Conservation (phyloP, 2,329 filamentous ascomycete species). For the Onygenales sp. region DNA sequence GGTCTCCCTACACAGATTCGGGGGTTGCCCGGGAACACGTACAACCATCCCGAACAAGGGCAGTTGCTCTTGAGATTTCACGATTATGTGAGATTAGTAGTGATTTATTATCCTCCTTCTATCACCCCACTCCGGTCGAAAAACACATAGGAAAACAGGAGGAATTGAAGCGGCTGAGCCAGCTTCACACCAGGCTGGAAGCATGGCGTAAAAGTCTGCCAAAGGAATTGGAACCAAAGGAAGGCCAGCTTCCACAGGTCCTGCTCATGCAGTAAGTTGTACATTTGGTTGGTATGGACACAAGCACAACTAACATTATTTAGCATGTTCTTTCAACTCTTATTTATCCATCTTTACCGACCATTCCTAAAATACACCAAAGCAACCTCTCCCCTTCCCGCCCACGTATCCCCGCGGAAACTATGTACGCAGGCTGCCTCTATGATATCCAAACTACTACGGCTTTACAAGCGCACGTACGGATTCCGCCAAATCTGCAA, state of each 20-base stretch:
- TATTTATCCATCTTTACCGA: constrained; percentile 91
- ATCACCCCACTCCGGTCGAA: constrained; percentile 62
- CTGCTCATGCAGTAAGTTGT: constrained; percentile 72
- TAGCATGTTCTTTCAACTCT: constrained; percentile 95
- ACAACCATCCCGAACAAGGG: constrained; percentile 74
- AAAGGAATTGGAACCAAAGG: constrained; percentile 76
- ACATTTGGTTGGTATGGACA: not conserved
- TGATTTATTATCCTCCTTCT: constrained; percentile 81
- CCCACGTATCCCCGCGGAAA: constrained; percentile 80
- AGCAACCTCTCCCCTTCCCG: constrained; percentile 68
- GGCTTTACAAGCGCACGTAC: constrained; percentile 86
- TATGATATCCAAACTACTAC: constrained; percentile 85
- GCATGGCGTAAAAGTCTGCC: constrained; percentile 80
- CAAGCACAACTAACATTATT: not conserved
- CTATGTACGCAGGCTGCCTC: constrained; percentile 84
- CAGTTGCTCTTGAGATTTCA: constrained; percentile 71
- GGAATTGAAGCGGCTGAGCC: constrained; percentile 86
- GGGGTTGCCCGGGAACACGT: constrained; percentile 60
- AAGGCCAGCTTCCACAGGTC: constrained; percentile 80
- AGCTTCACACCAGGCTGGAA: constrained; percentile 81
- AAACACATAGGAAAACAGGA: constrained; percentile 62
- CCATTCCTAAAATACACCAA: constrained; percentile 89
- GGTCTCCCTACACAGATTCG: constrained; percentile 80
- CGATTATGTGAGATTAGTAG: constrained; percentile 88
- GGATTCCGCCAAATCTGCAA: constrained; percentile 91